Evolutionary conservation across 2,329 filamentous ascomycete genomes (phyloP).

Genomic region (Tolypocladium tropicale): DNA sequence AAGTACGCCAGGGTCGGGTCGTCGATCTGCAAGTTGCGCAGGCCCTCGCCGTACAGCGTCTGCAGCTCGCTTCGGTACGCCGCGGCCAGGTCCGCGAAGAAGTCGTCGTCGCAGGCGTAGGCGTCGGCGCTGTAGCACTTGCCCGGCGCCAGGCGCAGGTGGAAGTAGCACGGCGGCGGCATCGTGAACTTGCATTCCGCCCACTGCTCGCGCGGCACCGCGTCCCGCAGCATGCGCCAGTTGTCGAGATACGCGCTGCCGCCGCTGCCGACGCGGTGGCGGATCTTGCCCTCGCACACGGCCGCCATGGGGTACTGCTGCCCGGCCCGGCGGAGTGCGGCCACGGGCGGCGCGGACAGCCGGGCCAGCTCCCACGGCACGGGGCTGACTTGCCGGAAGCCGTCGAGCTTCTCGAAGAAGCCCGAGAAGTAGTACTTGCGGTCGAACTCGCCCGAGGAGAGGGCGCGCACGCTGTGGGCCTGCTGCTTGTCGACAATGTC

Average conservation of each 20-base stretch:
- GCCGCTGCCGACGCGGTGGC: slow-evolving; percentile 15
- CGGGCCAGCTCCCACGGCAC: slow-evolving; percentile 27
- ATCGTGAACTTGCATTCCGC: slow-evolving; percentile 58
- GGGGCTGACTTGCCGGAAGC: slow-evolving; percentile 26
- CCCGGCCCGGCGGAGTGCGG: slow-evolving; percentile 25
- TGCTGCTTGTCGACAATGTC: slow-evolving; percentile 56
- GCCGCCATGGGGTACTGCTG: slow-evolving; percentile 27
- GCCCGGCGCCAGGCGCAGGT: slow-evolving; percentile 39
- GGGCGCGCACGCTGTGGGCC: slow-evolving; percentile 48
- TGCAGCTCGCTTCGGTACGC: slow-evolving; percentile 45
- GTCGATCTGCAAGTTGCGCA: slow-evolving; percentile 49
- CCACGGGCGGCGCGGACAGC: slow-evolving; percentile 26
- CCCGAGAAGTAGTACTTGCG: slow-evolving; percentile 39
- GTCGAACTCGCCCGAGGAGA: slow-evolving; percentile 62
- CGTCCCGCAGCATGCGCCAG: slow-evolving; percentile 25
- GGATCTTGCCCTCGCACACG: slow-evolving; percentile 31
- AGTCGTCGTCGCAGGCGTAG: slow-evolving; percentile 41
- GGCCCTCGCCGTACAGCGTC: slow-evolving; percentile 43
- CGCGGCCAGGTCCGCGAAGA: slow-evolving; percentile 45
- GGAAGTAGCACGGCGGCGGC: slow-evolving; percentile 59
- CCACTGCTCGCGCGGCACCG: slow-evolving; percentile 47
- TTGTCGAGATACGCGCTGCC: slow-evolving; percentile 32
- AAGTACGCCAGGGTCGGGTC: slow-evolving; percentile 57
- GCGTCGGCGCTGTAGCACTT: slow-evolving; percentile 42
- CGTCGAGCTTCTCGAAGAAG: slow-evolving; percentile 36